Evolutionary conservation across 768 basidiomycete genomes (phyloP).

Genomic region (Gymnopilus dilepis): DNA sequence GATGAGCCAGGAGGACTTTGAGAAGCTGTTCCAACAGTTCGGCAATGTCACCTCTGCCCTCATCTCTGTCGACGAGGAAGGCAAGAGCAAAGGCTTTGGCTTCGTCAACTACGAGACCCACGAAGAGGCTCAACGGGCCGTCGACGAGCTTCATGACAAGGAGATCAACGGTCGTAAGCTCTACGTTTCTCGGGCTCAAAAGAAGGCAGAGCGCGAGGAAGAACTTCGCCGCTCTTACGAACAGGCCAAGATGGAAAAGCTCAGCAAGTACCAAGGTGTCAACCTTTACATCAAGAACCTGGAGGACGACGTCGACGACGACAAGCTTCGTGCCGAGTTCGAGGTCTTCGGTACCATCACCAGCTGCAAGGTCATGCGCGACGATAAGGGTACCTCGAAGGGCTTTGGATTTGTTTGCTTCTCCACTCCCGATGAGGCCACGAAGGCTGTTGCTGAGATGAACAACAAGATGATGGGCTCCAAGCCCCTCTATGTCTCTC

Average conservation of each 20-base stretch:
- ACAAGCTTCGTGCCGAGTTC: constrained; percentile 95
- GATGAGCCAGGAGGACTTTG: constrained; percentile 85
- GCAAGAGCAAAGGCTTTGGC: constrained; percentile 96
- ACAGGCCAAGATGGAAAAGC: constrained; percentile 94
- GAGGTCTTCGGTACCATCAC: constrained; percentile 97
- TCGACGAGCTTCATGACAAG: constrained; percentile 85
- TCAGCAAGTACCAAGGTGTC: constrained; percentile 98
- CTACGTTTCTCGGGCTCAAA: constrained; percentile 96
- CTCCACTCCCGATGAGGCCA: constrained; percentile 97
- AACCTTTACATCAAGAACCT: constrained; percentile 99
- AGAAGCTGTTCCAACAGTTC: constrained; percentile 74
- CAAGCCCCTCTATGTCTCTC: constrained; percentile 98
- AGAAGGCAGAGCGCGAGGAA: constrained; percentile 98
- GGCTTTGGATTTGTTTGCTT: constrained; percentile 99
- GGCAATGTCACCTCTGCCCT: constrained; percentile 91
- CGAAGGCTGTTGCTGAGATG: constrained; percentile 99
- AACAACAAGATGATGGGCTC: constrained; percentile 99
- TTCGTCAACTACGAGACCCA: constrained; percentile 97
- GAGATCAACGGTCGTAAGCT: constrained; percentile 89
- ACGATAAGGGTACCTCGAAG: constrained; percentile 91
- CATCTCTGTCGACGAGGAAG: constrained; percentile 82
- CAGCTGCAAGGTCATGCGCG: constrained; percentile 99
- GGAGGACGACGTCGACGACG: constrained; percentile 97
- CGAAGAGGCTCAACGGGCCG: constrained; percentile 90
- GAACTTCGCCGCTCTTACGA: constrained; percentile 94